Evolutionary conservation across 1,139 yeast species (phyloP).

Genomic region (Geotrichum bryndzae): DNA sequence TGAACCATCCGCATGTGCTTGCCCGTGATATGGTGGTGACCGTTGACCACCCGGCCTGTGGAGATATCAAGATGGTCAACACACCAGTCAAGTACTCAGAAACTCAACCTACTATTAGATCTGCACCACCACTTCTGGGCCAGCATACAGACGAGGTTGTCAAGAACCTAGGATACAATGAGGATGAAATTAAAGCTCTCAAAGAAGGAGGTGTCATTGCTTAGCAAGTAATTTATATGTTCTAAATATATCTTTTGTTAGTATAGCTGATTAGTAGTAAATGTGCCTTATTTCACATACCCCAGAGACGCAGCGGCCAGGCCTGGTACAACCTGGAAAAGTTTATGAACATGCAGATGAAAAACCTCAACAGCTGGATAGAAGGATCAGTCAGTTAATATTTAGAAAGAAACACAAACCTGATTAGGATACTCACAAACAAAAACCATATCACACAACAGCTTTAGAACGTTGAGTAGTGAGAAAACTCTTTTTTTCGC

Average conservation of each 20-base stretch:
- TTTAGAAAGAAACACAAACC: background rate
- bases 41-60: conserved; percentile 36
- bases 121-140: conserved; percentile 38
- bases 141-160: conserved; percentile 34
- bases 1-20: conserved; percentile 36
- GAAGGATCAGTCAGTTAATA: background rate
- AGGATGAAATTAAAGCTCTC: conserved; percentile 23
- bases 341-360: conserved; percentile 2
- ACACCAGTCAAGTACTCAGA: conserved; percentile 38
- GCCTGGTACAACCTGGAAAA: conserved; percentile 4
- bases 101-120: conserved; percentile 37
- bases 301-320: conserved; percentile 7
- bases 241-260: background rate
- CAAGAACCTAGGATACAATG: conserved; percentile 25
- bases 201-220: conserved; percentile 28
- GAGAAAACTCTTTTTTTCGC: conserved; percentile 9
- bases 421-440: conserved; percentile 19
- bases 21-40: conserved; percentile 38
- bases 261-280: background rate
- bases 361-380: conserved; percentile 6
- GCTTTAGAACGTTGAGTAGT: conserved; percentile 23
- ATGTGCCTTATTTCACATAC: background rate
- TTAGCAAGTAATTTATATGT: conserved; percentile 5
- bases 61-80: conserved; percentile 36
- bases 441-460: conserved; percentile 28